phyloP scores from a whole-genome alignment of 164 flowering plant species.

The Stephania cephalantha region DNA sequence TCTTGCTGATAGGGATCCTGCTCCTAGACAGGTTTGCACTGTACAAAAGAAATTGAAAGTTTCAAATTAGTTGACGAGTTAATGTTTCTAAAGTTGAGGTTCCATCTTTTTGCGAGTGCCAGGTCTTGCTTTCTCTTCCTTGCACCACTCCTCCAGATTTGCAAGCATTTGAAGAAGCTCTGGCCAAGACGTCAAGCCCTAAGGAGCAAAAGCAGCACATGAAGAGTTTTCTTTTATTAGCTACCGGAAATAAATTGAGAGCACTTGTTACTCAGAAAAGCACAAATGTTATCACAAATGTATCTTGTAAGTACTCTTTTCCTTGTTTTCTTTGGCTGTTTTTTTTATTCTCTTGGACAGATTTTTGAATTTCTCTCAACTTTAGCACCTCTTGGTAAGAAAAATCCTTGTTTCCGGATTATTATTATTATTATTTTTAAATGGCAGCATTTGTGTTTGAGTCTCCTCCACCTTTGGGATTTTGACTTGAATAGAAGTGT shows the following conservation, averaged over 20 bases:
- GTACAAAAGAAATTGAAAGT: not conserved
- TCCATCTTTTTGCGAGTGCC: constrained; percentile 15
- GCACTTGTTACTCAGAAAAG: constrained; percentile 88
- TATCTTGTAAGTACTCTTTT: constrained; percentile 48
- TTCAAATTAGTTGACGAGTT: not conserved
- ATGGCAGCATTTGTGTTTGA: not conserved
- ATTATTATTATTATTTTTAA: too few relatives aligned
- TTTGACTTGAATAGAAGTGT: not conserved
- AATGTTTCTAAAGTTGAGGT: not conserved
- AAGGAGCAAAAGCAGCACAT: constrained; percentile 93
- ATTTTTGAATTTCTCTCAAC: not conserved
- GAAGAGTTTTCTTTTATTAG: constrained; percentile 76
- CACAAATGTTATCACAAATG: constrained; percentile 77
- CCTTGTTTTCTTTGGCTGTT: not conserved
- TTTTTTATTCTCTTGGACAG: not conserved
- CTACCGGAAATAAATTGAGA: constrained; percentile 76
- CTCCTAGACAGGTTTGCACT: constrained; percentile 77
- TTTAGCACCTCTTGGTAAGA: not conserved
- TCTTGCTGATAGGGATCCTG: constrained; percentile 70
- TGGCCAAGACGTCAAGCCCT: constrained; percentile 75
- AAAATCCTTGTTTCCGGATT: not conserved
- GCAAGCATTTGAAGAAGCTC: constrained; percentile 81
- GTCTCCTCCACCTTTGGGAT: not conserved
- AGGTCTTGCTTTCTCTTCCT: constrained; percentile 89
- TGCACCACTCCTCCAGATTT: constrained; percentile 55